These are phyloP conservation scores for Curvularia sp. DNA, from an alignment of 2,329 filamentous ascomycete genomes.

Conservation along the genomic window DNA sequence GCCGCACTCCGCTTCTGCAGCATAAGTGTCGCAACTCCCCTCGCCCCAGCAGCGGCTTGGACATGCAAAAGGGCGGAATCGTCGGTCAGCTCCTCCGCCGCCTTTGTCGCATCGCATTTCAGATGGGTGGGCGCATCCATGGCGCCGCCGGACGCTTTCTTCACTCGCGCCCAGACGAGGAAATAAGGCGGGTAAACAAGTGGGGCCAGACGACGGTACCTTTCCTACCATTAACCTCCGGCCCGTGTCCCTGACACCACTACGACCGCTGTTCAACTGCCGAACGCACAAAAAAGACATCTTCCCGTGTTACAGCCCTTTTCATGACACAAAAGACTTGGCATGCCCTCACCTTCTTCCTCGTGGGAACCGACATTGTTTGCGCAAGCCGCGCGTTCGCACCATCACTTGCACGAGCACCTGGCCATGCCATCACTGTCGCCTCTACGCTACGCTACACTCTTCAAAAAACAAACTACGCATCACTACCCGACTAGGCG, in stretches of 20 bases:
- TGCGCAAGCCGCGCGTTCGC: not conserved
- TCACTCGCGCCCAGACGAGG: not conserved
- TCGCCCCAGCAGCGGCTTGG: constrained; percentile 14
- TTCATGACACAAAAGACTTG: constrained; percentile 7
- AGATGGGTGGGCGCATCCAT: not conserved
- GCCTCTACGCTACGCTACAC: not conserved
- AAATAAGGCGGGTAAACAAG: not conserved
- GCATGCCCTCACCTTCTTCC: not conserved
- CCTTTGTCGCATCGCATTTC: constrained; percentile 7
- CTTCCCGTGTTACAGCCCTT: constrained; percentile 6
- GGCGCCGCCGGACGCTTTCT: not conserved
- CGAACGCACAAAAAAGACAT: constrained; percentile 9
- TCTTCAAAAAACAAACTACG: constrained; percentile 7
- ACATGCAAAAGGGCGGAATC: constrained; percentile 17
- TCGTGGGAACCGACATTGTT: not conserved
- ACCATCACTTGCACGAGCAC: not conserved
- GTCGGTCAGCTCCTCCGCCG: constrained; percentile 15
- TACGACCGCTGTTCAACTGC: constrained; percentile 5
- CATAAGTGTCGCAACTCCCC: constrained; percentile 22
- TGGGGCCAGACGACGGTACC: not conserved
- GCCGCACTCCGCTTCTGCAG: constrained; percentile 33
- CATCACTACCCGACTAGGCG: constrained; percentile 12
- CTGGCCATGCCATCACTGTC: not conserved
- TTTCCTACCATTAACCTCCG: not conserved
- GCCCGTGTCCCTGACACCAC: not conserved